Base-by-base conservation (phyloP, 371 early-diverging fungal species). In the Syncephalastrum monosporum region DNA sequence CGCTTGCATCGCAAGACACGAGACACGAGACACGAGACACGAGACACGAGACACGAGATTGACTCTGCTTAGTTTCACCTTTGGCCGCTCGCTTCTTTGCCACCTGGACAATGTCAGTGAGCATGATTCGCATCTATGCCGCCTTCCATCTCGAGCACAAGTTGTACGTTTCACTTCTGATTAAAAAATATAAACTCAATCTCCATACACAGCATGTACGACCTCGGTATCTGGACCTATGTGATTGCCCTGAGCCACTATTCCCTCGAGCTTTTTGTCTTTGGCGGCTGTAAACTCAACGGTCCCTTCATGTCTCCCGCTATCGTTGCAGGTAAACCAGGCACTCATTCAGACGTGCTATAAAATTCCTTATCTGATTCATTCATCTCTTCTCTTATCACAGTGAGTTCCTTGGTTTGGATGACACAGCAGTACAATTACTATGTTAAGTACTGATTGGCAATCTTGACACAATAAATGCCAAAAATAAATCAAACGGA, bases 21-120 rank as follows among this genome's bases (percentile, higher is more conserved):
- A 33, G 38, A 6, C n/a, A n/a, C n/a, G n/a, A n/a, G n/a, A n/a
- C n/a, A n/a, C n/a, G n/a, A n/a, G n/a, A n/a, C n/a, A n/a, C n/a
- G n/a, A n/a, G n/a, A n/a, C n/a, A n/a, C n/a, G n/a, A 33, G 38
- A 10, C 17, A 27, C 5, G 29, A 33, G 38, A 6, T 6, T 50
- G 12, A 38, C 23, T 21, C 15, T 25, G 17, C 33, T n/a, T 63
- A 90, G 91, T 88, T 3, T 88, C 90, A 5, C 73, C 81, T 25
- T 70, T 93, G 56, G 79, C 85, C 42, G 75, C 85, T 16, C 85
- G 92, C 17, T 72, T 90, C 57, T 90, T 91, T 80, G 92, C 89
- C 8, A 78, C 83, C 24, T 93, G 92, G 92, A 91, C 92, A 12
- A 72, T 88, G 69, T 77, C 86, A 44, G 84, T 86, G 7, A 86